A percentile compares a stretch with the other conserved stretches of the same genome.
These are phyloP conservation scores for Caryopteris hybrid DNA, from an alignment of 305 asterid species.

Conservation along the genomic window DNA sequence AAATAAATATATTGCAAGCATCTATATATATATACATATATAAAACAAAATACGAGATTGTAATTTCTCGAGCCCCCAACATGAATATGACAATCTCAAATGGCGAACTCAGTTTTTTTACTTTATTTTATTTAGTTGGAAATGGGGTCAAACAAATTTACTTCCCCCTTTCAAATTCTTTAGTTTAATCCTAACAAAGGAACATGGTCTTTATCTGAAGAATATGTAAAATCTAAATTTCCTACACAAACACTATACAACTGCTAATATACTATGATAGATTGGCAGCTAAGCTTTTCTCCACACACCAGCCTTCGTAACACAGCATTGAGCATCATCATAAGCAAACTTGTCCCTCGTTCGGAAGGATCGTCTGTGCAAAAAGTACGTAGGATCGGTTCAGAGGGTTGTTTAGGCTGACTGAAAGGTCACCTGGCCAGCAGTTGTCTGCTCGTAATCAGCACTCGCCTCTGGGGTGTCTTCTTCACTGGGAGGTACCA, in stretches of 20 bases:
- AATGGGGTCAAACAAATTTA: background rate
- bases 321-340: background rate
- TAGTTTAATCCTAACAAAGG: background rate
- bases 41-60: background rate
- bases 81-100: background rate
- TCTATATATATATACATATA: background rate
- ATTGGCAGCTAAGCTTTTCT: background rate
- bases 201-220: background rate
- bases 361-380: background rate
- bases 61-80: background rate
- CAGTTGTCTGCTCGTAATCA: slow-evolving; percentile 54
- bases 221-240: slow-evolving; percentile 8
- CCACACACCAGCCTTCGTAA: background rate
- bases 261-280: background rate
- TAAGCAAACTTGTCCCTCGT: background rate
- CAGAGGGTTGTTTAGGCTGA: slow-evolving; percentile 35
- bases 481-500: slow-evolving; percentile 99
- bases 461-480: slow-evolving; percentile 94
- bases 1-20: no score
- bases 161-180: background rate
- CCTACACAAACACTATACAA: slow-evolving; percentile 23
- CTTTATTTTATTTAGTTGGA: background rate
- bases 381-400: background rate
- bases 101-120: background rate
- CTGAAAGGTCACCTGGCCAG: slow-evolving; percentile 61